These are phyloP conservation scores for Pythium oligandrum DNA, from an alignment of 352 stramenopile species.

Conservation along the genomic window DNA sequence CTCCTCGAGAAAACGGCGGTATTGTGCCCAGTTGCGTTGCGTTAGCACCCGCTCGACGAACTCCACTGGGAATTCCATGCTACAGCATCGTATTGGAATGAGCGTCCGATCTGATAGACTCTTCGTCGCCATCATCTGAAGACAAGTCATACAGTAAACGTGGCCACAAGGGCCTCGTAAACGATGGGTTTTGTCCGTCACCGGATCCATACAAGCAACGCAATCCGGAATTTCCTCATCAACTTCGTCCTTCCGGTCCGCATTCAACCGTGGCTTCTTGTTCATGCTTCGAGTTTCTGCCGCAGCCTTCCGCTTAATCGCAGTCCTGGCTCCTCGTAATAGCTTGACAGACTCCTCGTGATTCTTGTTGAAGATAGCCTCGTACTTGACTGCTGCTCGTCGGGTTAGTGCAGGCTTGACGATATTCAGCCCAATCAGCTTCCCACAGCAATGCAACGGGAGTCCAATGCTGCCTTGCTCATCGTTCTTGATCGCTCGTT, in stretches of 20 bases:
- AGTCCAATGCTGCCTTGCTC: conserved; percentile 18
- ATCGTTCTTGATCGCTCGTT: conserved; percentile 21
- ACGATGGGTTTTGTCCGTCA: conserved; percentile 6
- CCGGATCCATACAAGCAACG: conserved; percentile 18
- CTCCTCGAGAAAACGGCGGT: conserved; percentile 17
- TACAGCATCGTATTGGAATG: conserved; percentile 37
- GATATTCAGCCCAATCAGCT: conserved; percentile 28
- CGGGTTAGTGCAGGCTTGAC: conserved; percentile 20
- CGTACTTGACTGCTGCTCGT: conserved; percentile 27
- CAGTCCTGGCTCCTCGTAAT: neutral
- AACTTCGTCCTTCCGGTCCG: conserved; percentile 2
- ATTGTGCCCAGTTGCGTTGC: conserved; percentile 6
- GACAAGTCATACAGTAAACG: conserved; percentile 33
- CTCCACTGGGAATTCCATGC: conserved; percentile 31
- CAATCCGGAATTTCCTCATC: conserved; percentile 11
- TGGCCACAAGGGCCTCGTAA: conserved; percentile 25
- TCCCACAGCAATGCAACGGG: conserved; percentile 33
- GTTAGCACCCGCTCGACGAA: conserved; percentile 20
- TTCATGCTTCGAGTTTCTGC: neutral
- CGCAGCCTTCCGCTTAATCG: neutral
- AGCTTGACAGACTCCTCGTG: conserved; percentile 1
- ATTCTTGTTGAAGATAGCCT: conserved; percentile 21
- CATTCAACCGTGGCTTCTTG: conserved; percentile 1
- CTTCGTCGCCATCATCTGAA: conserved; percentile 27
- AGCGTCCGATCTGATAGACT: conserved; percentile 25